phyloP scores from a whole-genome alignment of 2,329 filamentous ascomycete genomes.

The Seiridium cupressi region DNA sequence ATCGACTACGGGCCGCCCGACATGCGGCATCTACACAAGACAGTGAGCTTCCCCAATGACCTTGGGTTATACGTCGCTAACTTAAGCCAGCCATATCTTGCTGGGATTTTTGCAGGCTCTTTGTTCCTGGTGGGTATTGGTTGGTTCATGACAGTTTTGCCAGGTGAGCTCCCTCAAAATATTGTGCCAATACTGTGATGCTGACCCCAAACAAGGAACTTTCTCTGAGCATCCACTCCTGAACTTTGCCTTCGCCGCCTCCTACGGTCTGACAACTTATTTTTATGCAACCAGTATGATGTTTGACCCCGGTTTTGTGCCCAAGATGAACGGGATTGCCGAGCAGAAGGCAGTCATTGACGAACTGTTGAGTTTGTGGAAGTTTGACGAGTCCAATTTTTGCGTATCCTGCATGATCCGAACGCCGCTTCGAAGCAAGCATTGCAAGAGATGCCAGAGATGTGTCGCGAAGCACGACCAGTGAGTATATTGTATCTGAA shows the following conservation, averaged over 20 bases:
- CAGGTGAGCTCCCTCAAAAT: conserved; percentile 35
- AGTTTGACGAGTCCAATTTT: conserved; percentile 92
- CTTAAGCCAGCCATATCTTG: conserved; percentile 71
- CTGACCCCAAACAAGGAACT: conserved; percentile 40
- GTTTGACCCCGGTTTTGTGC: conserved; percentile 88
- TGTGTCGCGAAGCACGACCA: conserved; percentile 97
- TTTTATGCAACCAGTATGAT: conserved; percentile 88
- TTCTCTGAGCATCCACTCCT: conserved; percentile 66
- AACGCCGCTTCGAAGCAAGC: conserved; percentile 89
- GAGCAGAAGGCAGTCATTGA: conserved; percentile 89
- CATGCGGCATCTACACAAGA: conserved; percentile 88
- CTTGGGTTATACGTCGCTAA: neutral
- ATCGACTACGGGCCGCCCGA: conserved; percentile 81
- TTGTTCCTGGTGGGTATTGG: conserved; percentile 77
- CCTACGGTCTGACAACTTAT: conserved; percentile 68
- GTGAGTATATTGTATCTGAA: conserved; percentile 50
- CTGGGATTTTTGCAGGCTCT: conserved; percentile 87
- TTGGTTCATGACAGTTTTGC: conserved; percentile 74
- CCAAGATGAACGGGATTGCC: conserved; percentile 83
- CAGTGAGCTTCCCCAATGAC: conserved; percentile 49
- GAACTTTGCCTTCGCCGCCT: conserved; percentile 71
- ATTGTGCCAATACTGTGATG: too few relatives aligned
- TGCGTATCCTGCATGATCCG: conserved; percentile 94
- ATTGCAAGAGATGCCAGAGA: conserved; percentile 86
- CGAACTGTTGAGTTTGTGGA: conserved; percentile 79